Conservation (phyloP, 1,139 yeast genomes). For the Magnusiomyces suaveolens region DNA sequence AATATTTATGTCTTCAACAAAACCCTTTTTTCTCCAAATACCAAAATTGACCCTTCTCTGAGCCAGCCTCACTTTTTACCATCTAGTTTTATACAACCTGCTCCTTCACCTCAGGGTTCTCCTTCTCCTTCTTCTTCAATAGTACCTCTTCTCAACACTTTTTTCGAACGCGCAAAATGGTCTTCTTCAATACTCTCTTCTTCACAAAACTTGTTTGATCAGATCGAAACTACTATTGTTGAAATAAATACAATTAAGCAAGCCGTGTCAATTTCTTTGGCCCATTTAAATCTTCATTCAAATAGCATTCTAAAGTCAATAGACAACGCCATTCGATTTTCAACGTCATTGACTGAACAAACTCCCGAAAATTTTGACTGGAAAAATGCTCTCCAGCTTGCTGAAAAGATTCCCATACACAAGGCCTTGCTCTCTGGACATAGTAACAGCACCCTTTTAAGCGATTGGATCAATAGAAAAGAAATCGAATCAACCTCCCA, state of each 20-base stretch:
- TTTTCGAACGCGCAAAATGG: slow-evolving; percentile 15
- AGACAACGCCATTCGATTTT: slow-evolving; percentile 21
- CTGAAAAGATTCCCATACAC: slow-evolving; percentile 13
- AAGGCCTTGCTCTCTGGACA: slow-evolving; percentile 12
- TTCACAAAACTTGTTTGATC: slow-evolving; percentile 9
- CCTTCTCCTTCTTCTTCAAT: slow-evolving; percentile 11
- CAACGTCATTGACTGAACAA: slow-evolving; percentile 22
- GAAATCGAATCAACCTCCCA: slow-evolving; percentile 15
- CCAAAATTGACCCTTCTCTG: slow-evolving; percentile 12
- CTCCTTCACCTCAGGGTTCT: slow-evolving; percentile 7
- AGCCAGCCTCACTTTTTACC: slow-evolving; percentile 8
- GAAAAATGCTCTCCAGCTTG: slow-evolving; percentile 16
- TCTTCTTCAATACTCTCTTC: slow-evolving; percentile 11
- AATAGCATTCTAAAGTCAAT: slow-evolving; percentile 22
- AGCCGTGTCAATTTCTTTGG: slow-evolving; percentile 26
- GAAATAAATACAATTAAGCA: slow-evolving; percentile 22
- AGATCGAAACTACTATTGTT: slow-evolving; percentile 11
- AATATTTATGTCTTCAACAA: slow-evolving; percentile 14
- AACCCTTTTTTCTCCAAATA: slow-evolving; percentile 9
- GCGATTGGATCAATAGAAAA: slow-evolving; percentile 23
- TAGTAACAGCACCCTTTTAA: slow-evolving; percentile 13
- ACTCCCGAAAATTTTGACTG: slow-evolving; percentile 22
- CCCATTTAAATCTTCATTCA: slow-evolving; percentile 26
- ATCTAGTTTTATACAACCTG: slow-evolving; percentile 2
- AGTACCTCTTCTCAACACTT: slow-evolving; percentile 12